A percentile compares a stretch with the other conserved stretches of the same genome.
phyloP scores from a whole-genome alignment of 495 filamentous ascomycete species.

The Tetracladium marchalianum region DNA sequence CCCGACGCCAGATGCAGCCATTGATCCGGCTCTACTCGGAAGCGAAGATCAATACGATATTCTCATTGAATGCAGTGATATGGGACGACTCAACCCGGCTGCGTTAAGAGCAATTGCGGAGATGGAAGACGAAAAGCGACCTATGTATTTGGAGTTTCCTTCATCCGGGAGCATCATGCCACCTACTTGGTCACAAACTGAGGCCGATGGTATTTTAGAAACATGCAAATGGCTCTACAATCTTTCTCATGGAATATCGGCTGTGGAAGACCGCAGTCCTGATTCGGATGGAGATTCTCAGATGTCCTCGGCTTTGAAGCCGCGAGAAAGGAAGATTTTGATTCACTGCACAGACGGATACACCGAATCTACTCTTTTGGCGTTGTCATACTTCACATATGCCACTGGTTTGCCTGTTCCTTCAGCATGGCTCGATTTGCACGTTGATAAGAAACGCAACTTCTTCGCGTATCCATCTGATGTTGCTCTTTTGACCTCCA shows the following conservation, averaged over 20 bases:
- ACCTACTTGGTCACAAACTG: conserved; percentile 66
- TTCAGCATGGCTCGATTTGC: conserved; percentile 78
- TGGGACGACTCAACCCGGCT: conserved; percentile 55
- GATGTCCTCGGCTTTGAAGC: conserved; percentile 6
- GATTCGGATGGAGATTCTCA: conserved; percentile 51
- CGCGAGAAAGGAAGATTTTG: conserved; percentile 50
- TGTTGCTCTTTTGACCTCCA: conserved; percentile 62
- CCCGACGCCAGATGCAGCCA: conserved; percentile 62
- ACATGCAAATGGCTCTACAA: conserved; percentile 86
- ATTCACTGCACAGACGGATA: conserved; percentile 95
- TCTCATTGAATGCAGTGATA: conserved; percentile 77
- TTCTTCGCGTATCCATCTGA: conserved; percentile 95
- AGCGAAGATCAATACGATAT: conserved; percentile 53
- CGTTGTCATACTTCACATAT: conserved; percentile 84
- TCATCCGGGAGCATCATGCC: conserved; percentile 84
- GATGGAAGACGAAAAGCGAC: conserved; percentile 21
- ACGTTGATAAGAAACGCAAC: conserved; percentile 72
- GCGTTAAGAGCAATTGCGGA: conserved; percentile 35
- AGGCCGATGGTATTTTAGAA: conserved; percentile 73
- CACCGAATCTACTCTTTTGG: conserved; percentile 83
- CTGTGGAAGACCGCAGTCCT: conserved; percentile 28
- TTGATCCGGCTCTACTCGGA: conserved; percentile 15
- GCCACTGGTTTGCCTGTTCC: conserved; percentile 70
- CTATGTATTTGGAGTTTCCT: conserved; percentile 68
- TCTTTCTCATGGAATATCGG: conserved; percentile 49